Percentiles rank a stretch among this genome's conserved stretches.
Conservation (phyloP, 169 alveolate genomes). For the Plasmodium inui region DNA sequence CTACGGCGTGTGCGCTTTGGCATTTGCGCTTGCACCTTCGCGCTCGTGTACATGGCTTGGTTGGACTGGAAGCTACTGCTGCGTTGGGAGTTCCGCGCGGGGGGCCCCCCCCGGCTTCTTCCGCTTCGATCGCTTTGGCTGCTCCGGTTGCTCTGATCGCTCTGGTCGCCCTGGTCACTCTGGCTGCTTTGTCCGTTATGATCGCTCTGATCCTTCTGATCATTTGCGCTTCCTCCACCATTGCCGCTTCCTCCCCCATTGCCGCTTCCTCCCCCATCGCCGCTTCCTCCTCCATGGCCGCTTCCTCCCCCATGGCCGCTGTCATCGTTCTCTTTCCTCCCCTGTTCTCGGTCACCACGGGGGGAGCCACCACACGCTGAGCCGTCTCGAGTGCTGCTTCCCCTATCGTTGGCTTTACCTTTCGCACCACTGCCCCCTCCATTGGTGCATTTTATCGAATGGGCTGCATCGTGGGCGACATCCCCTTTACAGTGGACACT, state of each 20-base stretch:
- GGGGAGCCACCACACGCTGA: neutral
- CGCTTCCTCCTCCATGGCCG: neutral
- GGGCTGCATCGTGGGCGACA: neutral
- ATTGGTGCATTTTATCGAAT: neutral
- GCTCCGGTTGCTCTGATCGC: neutral
- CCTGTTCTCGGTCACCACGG: neutral
- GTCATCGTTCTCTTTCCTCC: neutral
- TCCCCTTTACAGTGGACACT: neutral
- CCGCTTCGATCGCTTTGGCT: neutral
- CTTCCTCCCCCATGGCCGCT: neutral
- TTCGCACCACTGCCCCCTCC: neutral
- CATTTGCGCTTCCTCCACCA: neutral
- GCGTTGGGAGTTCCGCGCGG: neutral
- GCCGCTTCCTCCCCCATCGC: neutral
- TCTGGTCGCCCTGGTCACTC: neutral
- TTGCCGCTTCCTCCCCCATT: neutral
- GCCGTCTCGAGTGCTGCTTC: neutral
- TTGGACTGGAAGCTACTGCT: constrained; percentile 2
- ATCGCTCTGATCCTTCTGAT: neutral
- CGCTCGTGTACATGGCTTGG: neutral
- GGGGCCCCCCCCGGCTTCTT: neutral
- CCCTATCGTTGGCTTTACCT: neutral
- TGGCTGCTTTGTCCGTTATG: neutral
- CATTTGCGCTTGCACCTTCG: neutral
- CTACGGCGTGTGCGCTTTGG: neutral